Base-by-base conservation (phyloP, 345 rosid genomes). In the Salix suchowensis region DNA sequence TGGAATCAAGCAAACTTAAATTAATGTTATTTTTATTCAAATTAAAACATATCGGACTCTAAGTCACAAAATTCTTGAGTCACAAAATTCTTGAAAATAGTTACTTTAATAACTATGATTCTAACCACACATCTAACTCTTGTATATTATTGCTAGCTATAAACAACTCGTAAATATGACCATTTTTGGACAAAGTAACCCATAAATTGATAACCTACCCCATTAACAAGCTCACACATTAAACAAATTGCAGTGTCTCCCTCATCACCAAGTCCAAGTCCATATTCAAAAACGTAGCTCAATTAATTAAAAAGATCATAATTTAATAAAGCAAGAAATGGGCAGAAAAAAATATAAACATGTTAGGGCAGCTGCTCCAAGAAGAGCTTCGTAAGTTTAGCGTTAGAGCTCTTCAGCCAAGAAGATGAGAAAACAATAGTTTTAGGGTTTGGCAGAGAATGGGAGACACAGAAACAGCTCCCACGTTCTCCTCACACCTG, bases 401-500 rank as follows among this genome's bases (percentile, higher is more conserved):
- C 71, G 82, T 67, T 77, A 52, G 83, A 84, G 92, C 93, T 82
- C 93, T 76, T 77, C 83, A 92, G 94, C 91, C 94, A 86, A 92
- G 93, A 76, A 81, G 88, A 88, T 87, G 80, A 80, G 74, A 79
- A 77, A 42, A 73, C 48, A 81, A 75, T 83, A 82, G 83, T 84
- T 83, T 82, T 85, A 85, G 83, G 80, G 39, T 46, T 36, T 48
- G 61, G 70, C 39, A 71, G 67, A 78, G 67, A 83, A 87, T 87
- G 90, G 90, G 91, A 88, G 97, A 91, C 97, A 90, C 85, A 82
- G 91, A 85, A 91, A 90, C 98, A 88, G 84, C 86, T 66, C 90
- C 92, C 97, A 91, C 96, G 97, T 94, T 94, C 95, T 80, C 80
- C 82, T 84, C 89, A 74, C 81, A 80, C 82, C 82, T 76, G 75